Percentiles rank a stretch among this genome's conserved stretches.
These are phyloP conservation scores for Cydonia oblonga DNA, from an alignment of 331 rosid genomes.

Conservation along the genomic window DNA sequence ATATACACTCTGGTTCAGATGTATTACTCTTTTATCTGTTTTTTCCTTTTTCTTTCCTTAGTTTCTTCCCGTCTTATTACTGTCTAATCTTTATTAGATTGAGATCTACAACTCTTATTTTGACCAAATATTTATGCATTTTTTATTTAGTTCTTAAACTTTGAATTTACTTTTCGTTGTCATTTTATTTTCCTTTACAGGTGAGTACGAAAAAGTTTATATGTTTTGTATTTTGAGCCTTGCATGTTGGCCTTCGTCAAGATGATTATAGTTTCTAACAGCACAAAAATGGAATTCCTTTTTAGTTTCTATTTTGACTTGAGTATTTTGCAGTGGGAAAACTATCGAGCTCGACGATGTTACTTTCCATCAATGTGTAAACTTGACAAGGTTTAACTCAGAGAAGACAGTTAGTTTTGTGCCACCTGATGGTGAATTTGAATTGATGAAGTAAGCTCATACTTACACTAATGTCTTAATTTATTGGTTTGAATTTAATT, in stretches of 20 bases:
- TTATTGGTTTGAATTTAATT: neutral
- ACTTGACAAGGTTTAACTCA: constrained; percentile 93
- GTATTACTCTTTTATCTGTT: too few species aligned
- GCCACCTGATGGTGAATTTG: constrained; percentile 99
- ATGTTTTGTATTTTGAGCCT: neutral
- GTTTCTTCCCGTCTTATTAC: neutral
- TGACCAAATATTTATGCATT: neutral
- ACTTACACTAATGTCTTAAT: neutral
- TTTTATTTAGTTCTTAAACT: neutral
- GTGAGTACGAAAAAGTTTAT: neutral
- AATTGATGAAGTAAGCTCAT: constrained; percentile 85
- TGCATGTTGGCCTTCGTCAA: neutral
- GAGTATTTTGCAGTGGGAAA: constrained; percentile 69
- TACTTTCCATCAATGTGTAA: constrained; percentile 98
- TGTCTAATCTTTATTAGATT: neutral
- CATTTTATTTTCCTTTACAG: neutral
- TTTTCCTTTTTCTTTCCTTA: neutral
- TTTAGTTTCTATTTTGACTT: neutral
- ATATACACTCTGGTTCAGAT: too few species aligned
- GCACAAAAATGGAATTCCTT: neutral
- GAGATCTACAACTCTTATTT: neutral
- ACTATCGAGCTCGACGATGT: constrained; percentile 98
- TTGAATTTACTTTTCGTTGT: neutral
- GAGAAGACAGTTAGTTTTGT: constrained; percentile 99
- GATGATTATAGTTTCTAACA: neutral